Percentiles rank a stretch among this genome's conserved stretches.
Evolutionary conservation across 306 rosid species (phyloP).

Genomic region (Gastrolobium villosum): DNA sequence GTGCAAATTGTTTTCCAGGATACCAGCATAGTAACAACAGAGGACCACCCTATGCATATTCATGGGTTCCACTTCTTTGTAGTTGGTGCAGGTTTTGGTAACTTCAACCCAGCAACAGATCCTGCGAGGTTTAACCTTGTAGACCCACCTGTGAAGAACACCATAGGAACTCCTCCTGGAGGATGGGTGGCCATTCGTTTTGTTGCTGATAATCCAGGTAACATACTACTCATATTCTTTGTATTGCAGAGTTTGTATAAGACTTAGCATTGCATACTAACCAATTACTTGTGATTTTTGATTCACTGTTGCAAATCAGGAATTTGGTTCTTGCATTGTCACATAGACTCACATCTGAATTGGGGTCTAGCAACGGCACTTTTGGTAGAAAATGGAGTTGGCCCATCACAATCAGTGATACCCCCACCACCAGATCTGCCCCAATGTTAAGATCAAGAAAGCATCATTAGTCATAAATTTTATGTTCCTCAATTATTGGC

Average conservation of each 20-base stretch:
- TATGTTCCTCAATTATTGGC: slow-evolving; percentile 36
- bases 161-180: slow-evolving; percentile 90
- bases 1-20: slow-evolving; percentile 88
- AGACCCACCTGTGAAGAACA: slow-evolving; percentile 87
- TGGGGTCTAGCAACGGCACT: slow-evolving; percentile 86
- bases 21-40: slow-evolving; percentile 81
- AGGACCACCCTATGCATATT: slow-evolving; percentile 95
- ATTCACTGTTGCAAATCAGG: slow-evolving; percentile 59
- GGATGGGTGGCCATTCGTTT: slow-evolving; percentile 99
- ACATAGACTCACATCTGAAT: slow-evolving; percentile 77
- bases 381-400: slow-evolving; percentile 87
- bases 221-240: not conserved
- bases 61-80: slow-evolving; percentile 93
- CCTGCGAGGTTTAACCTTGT: slow-evolving; percentile 76
- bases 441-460: slow-evolving; percentile 63
- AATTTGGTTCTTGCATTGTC: slow-evolving; percentile 94
- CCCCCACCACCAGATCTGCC: slow-evolving; percentile 98
- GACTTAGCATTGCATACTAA: slow-evolving; percentile 27
- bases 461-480: slow-evolving; percentile 39
- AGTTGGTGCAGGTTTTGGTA: slow-evolving; percentile 90
- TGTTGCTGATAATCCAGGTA: slow-evolving; percentile 94
- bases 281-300: slow-evolving; percentile 13
- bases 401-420: slow-evolving; percentile 74
- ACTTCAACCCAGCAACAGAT: slow-evolving; percentile 83
- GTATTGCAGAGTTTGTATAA: not conserved